Evolutionary conservation across 768 basidiomycete species (phyloP).

Genomic region (Rhizopogon vinicolor): DNA sequence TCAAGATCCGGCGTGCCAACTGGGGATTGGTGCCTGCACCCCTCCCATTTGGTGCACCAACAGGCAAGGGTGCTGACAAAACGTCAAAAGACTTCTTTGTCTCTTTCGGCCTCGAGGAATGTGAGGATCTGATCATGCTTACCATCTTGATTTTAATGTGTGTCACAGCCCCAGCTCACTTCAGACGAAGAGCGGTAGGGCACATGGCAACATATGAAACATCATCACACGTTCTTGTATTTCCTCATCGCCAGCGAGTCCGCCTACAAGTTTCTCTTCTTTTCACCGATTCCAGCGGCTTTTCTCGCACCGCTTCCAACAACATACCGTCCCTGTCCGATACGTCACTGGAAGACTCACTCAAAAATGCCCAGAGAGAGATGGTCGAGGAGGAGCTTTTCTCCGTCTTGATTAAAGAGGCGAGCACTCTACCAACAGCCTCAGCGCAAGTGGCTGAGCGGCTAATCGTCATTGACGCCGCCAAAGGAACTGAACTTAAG

Average conservation of each 20-base stretch:
- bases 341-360: slow-evolving; percentile 41
- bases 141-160: slow-evolving; percentile 3
- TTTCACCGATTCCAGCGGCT: slow-evolving; percentile 29
- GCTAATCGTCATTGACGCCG: slow-evolving; percentile 71
- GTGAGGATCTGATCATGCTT: slow-evolving; percentile 38
- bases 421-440: slow-evolving; percentile 70
- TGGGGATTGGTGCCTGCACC: slow-evolving; percentile 82
- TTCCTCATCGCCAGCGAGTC: slow-evolving; percentile 60
- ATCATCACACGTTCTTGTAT: slow-evolving; percentile 42
- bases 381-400: slow-evolving; percentile 82
- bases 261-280: slow-evolving; percentile 59
- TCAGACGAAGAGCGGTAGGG: slow-evolving; percentile 69
- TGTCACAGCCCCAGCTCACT: slow-evolving; percentile 54
- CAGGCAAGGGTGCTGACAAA: slow-evolving; percentile 74
- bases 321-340: slow-evolving; percentile 25
- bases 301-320: slow-evolving; percentile 32
- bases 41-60: slow-evolving; percentile 62
- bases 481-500: slow-evolving; percentile 59
- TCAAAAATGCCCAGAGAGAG: slow-evolving; percentile 63
- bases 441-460: slow-evolving; percentile 77
- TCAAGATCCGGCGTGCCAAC: slow-evolving; percentile 70
- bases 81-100: slow-evolving; percentile 79
- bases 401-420: slow-evolving; percentile 65
- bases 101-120: slow-evolving; percentile 78
- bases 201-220: slow-evolving; percentile 51